phyloP scores from a whole-genome alignment of 2,329 filamentous ascomycete genomes.

The Xylariomycetidae sp. region DNA sequence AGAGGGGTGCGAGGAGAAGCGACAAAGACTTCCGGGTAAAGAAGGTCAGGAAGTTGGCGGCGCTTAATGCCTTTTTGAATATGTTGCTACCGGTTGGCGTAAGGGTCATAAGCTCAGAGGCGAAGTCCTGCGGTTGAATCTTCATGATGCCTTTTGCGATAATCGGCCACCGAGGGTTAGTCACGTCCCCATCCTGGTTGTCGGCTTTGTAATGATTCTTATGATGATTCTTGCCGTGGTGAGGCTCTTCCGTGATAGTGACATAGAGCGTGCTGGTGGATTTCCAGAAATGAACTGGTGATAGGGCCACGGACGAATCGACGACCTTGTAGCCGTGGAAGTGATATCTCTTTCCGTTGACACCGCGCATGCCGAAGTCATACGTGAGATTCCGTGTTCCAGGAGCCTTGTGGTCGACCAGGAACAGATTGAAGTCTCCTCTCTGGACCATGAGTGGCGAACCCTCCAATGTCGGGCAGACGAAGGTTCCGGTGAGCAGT shows the following conservation, averaged over 20 bases:
- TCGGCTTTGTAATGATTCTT: slow-evolving; percentile 16
- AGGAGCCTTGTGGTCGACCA: slow-evolving; percentile 43
- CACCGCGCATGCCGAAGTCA: slow-evolving; percentile 53
- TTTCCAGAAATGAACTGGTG: slow-evolving; percentile 51
- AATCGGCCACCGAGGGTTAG: slow-evolving; percentile 35
- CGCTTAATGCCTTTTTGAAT: slow-evolving; percentile 37
- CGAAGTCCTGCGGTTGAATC: slow-evolving; percentile 47
- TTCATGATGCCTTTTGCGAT: slow-evolving; percentile 56
- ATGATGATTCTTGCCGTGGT: too few species aligned
- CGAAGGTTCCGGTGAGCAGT: slow-evolving; percentile 53
- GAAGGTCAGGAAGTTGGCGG: slow-evolving; percentile 46
- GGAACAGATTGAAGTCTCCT: slow-evolving; percentile 53
- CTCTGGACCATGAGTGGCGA: slow-evolving; percentile 56
- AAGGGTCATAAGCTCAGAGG: slow-evolving; percentile 49
- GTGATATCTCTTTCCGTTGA: slow-evolving; percentile 44
- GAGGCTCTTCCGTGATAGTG: slow-evolving; percentile 45
- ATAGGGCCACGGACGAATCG: slow-evolving; percentile 53
- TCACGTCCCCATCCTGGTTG: slow-evolving; percentile 28
- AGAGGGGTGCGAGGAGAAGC: slow-evolving; percentile 49
- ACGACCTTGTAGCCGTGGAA: slow-evolving; percentile 60
- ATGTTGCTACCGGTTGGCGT: slow-evolving; percentile 42
- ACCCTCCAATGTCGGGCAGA: slow-evolving; percentile 46
- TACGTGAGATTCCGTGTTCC: slow-evolving; percentile 56
- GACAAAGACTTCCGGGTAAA: slow-evolving; percentile 48
- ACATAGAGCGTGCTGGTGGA: slow-evolving; percentile 59